These are phyloP conservation scores for Phytophthora ramorum DNA, from an alignment of 352 stramenopile genomes.

Conservation along the genomic window DNA sequence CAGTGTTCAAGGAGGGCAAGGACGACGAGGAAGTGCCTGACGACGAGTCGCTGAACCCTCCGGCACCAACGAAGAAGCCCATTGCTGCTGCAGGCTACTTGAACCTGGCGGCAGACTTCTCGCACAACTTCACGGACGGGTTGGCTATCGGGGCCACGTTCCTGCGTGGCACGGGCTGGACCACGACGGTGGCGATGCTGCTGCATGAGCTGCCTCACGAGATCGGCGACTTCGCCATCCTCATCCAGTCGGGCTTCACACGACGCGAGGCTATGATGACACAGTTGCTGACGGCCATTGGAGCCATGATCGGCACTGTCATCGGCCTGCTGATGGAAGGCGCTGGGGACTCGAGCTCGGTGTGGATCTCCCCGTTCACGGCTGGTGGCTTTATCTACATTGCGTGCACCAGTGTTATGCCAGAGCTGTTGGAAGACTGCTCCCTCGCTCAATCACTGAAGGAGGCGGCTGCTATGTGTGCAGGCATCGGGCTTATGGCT, in stretches of 20 bases:
- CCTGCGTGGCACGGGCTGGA: constrained; percentile 76
- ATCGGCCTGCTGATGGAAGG: constrained; percentile 85
- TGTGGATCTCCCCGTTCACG: constrained; percentile 87
- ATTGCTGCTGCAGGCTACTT: constrained; percentile 89
- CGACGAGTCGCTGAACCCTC: constrained; percentile 20
- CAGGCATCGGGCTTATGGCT: constrained; percentile 79
- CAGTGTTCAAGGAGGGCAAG: constrained; percentile 43
- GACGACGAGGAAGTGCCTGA: constrained; percentile 30
- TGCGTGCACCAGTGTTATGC: constrained; percentile 90
- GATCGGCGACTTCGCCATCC: constrained; percentile 93
- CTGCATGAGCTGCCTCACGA: constrained; percentile 93
- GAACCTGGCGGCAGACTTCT: constrained; percentile 91
- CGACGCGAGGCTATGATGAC: constrained; percentile 90
- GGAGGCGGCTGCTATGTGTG: constrained; percentile 71
- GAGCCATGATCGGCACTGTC: constrained; percentile 90
- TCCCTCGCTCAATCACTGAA: constrained; percentile 76
- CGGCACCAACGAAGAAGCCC: constrained; percentile 33
- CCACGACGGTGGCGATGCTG: constrained; percentile 89
- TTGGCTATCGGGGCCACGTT: constrained; percentile 94
- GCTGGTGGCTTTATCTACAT: constrained; percentile 95
- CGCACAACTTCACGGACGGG: constrained; percentile 95
- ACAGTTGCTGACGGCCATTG: constrained; percentile 92
- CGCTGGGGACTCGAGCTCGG: constrained; percentile 67
- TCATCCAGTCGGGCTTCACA: constrained; percentile 92
- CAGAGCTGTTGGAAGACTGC: constrained; percentile 90